phyloP scores from a whole-genome alignment of 176 grass and related monocot species.

The Raddia distichophylla region DNA sequence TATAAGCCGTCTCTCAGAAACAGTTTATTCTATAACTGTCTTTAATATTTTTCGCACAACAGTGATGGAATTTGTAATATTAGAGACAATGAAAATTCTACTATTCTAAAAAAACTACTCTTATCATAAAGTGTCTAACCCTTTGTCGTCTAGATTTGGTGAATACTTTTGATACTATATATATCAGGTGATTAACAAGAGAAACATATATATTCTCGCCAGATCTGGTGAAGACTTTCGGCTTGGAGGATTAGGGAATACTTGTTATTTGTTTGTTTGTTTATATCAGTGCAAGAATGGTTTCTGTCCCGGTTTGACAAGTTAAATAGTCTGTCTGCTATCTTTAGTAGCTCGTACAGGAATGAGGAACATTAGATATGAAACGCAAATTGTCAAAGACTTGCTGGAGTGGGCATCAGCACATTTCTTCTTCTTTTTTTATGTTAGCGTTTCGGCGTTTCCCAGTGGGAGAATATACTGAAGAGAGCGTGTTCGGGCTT shows the following conservation, averaged over 20 bases:
- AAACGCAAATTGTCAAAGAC: background rate
- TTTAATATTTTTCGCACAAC: too few species aligned
- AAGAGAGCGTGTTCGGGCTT: background rate
- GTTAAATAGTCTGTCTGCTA: background rate
- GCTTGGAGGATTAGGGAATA: background rate
- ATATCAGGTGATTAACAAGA: background rate
- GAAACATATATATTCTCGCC: too few species aligned
- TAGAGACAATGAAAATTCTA: too few species aligned
- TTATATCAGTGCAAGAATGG: constrained; percentile 4
- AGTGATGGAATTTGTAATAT: too few species aligned
- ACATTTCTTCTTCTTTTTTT: background rate
- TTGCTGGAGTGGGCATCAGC: constrained; percentile 10
- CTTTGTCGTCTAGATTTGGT: constrained; percentile 16
- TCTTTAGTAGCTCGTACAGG: background rate
- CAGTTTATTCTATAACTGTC: too few species aligned
- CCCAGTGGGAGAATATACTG: background rate
- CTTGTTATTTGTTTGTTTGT: background rate
- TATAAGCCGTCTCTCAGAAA: too few species aligned
- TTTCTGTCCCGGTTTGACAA: constrained; percentile 26
- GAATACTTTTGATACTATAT: constrained; percentile 23
- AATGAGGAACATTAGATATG: background rate
- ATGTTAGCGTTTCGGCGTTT: background rate
- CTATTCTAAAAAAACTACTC: too few species aligned
- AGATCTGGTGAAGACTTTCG: constrained; percentile 13
- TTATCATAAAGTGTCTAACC: too few species aligned